Percentiles rank a stretch among this genome's conserved stretches.
Evolutionary conservation across 306 rosid genomes (phyloP).

Genomic region (Prunus kanzakura): DNA sequence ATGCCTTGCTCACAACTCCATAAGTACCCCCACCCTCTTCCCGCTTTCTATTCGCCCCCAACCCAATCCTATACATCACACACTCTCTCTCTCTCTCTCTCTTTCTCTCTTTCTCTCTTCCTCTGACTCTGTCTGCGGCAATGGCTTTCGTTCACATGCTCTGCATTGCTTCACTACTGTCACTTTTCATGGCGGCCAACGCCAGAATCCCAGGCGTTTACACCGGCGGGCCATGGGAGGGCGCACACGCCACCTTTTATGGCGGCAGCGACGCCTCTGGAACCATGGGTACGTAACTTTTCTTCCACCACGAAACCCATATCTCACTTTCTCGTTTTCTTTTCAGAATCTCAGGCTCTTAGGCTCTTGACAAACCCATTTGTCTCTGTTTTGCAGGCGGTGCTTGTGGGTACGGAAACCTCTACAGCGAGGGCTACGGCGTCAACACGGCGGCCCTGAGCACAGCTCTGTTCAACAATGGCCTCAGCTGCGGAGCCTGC

Average conservation of each 20-base stretch:
- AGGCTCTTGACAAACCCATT: not conserved
- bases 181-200: conserved; percentile 37
- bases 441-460: conserved; percentile 91
- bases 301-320: not conserved
- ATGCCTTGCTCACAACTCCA: conserved; percentile 31
- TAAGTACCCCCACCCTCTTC: conserved; percentile 67
- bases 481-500: conserved; percentile 82
- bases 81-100: not conserved
- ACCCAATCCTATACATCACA: conserved; percentile 8
- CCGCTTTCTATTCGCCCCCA: conserved; percentile 35
- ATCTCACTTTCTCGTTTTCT: not conserved
- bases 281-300: conserved; percentile 67
- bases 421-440: conserved; percentile 95
- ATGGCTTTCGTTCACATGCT: conserved; percentile 52
- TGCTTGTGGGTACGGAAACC: conserved; percentile 91
- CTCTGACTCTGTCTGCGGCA: not conserved
- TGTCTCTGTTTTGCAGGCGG: conserved; percentile 50
- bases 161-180: conserved; percentile 43
- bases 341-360: not conserved
- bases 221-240: conserved; percentile 69
- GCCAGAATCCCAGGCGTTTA: conserved; percentile 80
- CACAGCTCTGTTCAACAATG: conserved; percentile 91
- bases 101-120: not conserved
- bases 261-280: conserved; percentile 99
- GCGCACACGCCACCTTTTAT: conserved; percentile 94